Base-by-base conservation (phyloP, 2,329 filamentous ascomycete genomes). In the Tolypocladium endophyticum region DNA sequence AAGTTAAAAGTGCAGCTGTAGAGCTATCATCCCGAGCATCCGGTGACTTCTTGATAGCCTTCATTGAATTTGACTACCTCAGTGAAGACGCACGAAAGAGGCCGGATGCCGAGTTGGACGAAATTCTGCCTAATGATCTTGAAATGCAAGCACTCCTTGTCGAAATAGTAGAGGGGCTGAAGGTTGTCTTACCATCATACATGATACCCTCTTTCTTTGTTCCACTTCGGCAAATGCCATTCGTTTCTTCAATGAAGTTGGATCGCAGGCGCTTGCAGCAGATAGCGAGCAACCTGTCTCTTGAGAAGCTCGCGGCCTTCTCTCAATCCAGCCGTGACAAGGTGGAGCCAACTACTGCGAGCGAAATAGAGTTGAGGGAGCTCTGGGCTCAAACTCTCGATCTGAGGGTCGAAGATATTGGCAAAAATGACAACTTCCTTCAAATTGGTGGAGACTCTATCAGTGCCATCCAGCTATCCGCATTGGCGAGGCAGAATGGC, bases 361-460 rank as follows among this genome's bases (percentile, higher is more conserved):
- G 57, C 50, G 61, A 62, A 57, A 8, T 11, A 1, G 38, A 33
- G 20, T 16, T 62, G n/a, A 60, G 61, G 12, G 33, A 45, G 5
- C 54, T 62, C 3, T 62, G 61, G 61, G 59, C 61, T 3, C 59
- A 56, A 16, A 58, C 59, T 4, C 52, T 62, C 1, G 59, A 56
- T 1, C 41, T 61, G 28, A 4, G 45, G 11, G 30, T 39, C 28
- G 50, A 59, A 2, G 58, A 55, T 4, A 75, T 79, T 28, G 70
- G 72, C 7, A 61, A 69, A 4, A 63, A 65, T 18, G 63, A 66
- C 47, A 65, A 63, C 57, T 70, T 71, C 60, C 65, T 71, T 35
- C 53, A 59, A 6, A 62, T 71, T 1, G 69, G 69, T 3, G 69
- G 69, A 11, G 67, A 69, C 33, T 71, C 68, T 2, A 64, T 70